Base-by-base conservation (phyloP, 2,329 filamentous ascomycete species). In the Fragosphaeria purpurea region DNA sequence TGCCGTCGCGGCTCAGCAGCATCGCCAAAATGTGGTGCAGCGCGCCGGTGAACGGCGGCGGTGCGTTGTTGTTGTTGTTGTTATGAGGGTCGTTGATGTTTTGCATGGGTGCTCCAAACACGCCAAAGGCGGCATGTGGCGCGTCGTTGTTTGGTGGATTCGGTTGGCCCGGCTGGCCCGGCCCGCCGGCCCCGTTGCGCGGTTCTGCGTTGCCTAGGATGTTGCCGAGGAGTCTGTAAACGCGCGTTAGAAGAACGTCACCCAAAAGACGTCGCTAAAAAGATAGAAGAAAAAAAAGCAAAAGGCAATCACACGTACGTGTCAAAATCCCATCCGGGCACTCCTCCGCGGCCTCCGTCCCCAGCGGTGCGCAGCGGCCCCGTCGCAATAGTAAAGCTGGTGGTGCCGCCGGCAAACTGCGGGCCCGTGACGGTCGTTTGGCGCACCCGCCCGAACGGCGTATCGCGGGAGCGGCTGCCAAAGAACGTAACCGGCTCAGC, bases 1-100 rank as follows among this genome's bases (percentile, higher is more conserved):
- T 74, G 51, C 9, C 66, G 70, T n/a, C 67, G 68, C 11, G 77
- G 75, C 48, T 73, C 74, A 82, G 65, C 31, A 83, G 57, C 38
- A 65, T 63, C 7, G 68, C 68, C 13, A 84, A 65, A 5, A 83
- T 66, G n/a, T 76, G 72, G 37, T 74, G 72, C 5, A 82, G 61
- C 35, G 69, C 69, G 12, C 61, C 57, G 11, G 62, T 61, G 13
- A 75, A 59, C 12, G 64, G 63, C 48, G 59, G 46, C 52, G 58
- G 44, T 3, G 46, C 30, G 31, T 46, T 57, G 32, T 58, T 55
- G 5, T 55, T 22, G 22, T 22, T 22, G 22, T 22, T 22, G 22
- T 22, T 22, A 22, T 22, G 2, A 22, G 22, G 22, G 22, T 22
- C 22, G 22, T 22, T 22, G 22, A 22, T 22, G 22, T 22, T 22